Evolutionary conservation across 2,329 filamentous ascomycete species (phyloP).

Genomic region (Fragosphaeria purpurea): DNA sequence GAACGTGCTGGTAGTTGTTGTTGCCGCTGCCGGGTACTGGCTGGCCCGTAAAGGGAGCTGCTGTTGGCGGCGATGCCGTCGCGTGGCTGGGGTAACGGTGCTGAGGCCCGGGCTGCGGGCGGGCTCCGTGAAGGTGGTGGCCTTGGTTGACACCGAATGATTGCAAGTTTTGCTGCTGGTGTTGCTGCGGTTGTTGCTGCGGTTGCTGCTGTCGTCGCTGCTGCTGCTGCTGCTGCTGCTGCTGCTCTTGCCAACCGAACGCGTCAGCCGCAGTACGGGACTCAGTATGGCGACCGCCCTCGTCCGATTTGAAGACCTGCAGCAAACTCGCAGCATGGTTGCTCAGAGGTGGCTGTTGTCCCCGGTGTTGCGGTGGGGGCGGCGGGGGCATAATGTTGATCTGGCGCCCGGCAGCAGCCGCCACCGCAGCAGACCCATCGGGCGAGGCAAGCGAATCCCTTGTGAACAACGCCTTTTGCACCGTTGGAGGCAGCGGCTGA

Average conservation of each 20-base stretch:
- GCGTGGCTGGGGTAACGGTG: neutral
- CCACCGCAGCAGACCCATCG: slow-evolving; percentile 15
- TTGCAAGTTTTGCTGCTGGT: neutral
- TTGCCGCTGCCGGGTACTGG: neutral
- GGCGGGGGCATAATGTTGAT: slow-evolving; percentile 7
- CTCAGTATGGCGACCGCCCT: neutral
- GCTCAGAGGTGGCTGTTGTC: slow-evolving; percentile 19
- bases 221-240: neutral
- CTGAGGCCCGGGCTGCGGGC: slow-evolving; percentile 2
- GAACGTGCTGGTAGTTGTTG: neutral
- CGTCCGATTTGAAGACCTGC: slow-evolving; percentile 28
- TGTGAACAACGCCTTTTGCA: slow-evolving; percentile 43
- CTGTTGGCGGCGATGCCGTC: neutral
- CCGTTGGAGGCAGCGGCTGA: slow-evolving; percentile 45
- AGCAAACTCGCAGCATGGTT: slow-evolving; percentile 28
- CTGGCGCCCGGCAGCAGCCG: neutral
- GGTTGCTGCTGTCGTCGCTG: slow-evolving; percentile 1
- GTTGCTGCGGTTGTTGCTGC: neutral
- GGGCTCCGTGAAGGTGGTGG: slow-evolving; percentile 2
- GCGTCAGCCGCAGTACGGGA: neutral
- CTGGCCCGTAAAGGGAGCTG: neutral
- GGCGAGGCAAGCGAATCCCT: slow-evolving; percentile 27
- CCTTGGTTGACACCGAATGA: neutral
- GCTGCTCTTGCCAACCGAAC: neutral
- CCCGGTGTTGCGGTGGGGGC: slow-evolving; percentile 14